Base-by-base conservation (phyloP, 257 asterid species). In the Thymus quinquecostatus region DNA sequence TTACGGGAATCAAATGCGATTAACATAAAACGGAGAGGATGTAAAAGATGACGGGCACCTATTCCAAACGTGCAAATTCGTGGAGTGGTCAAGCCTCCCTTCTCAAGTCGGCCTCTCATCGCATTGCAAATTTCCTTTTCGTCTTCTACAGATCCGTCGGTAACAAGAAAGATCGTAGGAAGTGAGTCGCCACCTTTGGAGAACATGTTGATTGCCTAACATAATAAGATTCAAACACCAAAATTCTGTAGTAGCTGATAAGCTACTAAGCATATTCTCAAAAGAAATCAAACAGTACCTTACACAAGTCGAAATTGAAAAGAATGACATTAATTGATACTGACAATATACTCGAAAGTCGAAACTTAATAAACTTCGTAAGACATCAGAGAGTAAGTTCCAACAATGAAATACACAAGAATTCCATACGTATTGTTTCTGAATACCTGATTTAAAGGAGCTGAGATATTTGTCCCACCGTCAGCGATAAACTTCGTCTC, bases 81-180 rank as follows among this genome's bases (percentile, higher is more conserved):
- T 29, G 96, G 96, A 73, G 79, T 75, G 64, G 55, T 80, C 77
- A 80, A 48, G 72, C 88, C 93, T 73, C 90, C 94, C 70, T 85
- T 72, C 60, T 56, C 48, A 34, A 83, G 79, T 41, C 57, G 84
- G 57, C 63, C 72, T 51, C 67, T 81, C 83, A 92, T 55, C 59
- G 80, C 75, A 75, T 82, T 77, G 74, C 92, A 90, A 57, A 92
- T 87, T 40, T 86, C 89, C 70, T 82, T 84, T 71, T 90, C 98
- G 82, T 90, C 92, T 81, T 86, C 97, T 69, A 88, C 97, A 1
- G 96, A 76, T 74, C 98, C 98, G 82, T 92, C 98, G 2, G 98
- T 92, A 21, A 90, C 60, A 44, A 92, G 89, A 81, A 90, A 84
- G 60, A 92, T 68, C 29, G 83, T 61, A 70, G 96, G 83, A 80